Conservation (phyloP, 495 filamentous ascomycete genomes). For the Mytilinidion resinicola region DNA sequence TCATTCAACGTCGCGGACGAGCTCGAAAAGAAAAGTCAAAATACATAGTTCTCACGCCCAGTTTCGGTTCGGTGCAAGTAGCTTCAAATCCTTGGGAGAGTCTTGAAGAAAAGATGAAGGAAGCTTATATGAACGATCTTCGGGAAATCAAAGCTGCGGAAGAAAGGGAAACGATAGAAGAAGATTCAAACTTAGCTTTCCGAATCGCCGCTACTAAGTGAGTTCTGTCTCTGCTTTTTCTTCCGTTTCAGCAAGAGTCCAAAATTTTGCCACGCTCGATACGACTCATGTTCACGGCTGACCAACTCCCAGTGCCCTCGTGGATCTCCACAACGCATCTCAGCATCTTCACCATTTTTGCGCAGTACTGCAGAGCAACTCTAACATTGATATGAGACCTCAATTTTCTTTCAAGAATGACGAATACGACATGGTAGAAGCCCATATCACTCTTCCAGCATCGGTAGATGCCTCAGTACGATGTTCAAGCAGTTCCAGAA, state of each 20-base stretch:
- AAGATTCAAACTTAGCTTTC: slow-evolving; percentile 43
- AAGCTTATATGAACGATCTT: slow-evolving; percentile 64
- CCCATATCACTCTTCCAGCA: slow-evolving; percentile 64
- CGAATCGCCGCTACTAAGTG: slow-evolving; percentile 51
- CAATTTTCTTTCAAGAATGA: slow-evolving; percentile 41
- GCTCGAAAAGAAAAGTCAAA: slow-evolving; percentile 67
- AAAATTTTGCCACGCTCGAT: too few relatives aligned
- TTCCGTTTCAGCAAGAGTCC: background rate
- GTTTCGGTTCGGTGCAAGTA: slow-evolving; percentile 35
- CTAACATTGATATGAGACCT: slow-evolving; percentile 50
- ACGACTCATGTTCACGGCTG: too few relatives aligned
- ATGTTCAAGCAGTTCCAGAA: slow-evolving; percentile 40
- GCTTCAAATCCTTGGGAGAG: slow-evolving; percentile 43
- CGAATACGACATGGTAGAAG: slow-evolving; percentile 36
- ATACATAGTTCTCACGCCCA: slow-evolving; percentile 58
- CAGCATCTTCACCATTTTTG: slow-evolving; percentile 83
- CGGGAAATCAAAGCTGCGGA: slow-evolving; percentile 44
- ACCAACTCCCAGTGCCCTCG: slow-evolving; percentile 50
- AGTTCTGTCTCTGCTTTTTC: slow-evolving; percentile 22
- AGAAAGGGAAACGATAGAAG: slow-evolving; percentile 47
- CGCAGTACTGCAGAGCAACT: slow-evolving; percentile 48
- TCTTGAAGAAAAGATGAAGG: slow-evolving; percentile 68
- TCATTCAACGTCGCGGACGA: slow-evolving; percentile 81
- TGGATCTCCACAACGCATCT: slow-evolving; percentile 66
- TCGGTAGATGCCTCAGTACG: slow-evolving; percentile 62